Base-by-base conservation (phyloP, 106 monocot species). In the Posidonia australis region DNA sequence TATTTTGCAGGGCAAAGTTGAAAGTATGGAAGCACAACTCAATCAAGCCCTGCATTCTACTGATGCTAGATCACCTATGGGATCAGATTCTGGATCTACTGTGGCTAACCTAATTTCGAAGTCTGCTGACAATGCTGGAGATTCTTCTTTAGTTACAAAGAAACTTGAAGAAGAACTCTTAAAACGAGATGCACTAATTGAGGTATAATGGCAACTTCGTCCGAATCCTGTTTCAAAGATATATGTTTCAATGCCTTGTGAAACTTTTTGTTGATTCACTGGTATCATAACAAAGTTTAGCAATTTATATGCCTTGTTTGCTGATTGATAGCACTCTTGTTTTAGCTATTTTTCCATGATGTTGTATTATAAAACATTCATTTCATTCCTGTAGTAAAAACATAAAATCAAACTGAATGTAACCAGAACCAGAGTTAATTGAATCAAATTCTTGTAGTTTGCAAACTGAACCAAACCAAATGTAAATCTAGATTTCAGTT, bases 121-220 rank as follows among this genome's bases (percentile, higher is more conserved):
- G 48, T 41, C 60, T 26, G 46, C 58, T 7, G 78, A 81, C 1
- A 76, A 85, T 63, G 70, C 77, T 77, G 79, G 61, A 67, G 77
- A 85, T 72, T 82, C 87, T 49, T 74, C 85, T 24, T 18, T 44
- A 10, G 77, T 98, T 47, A 81, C 84, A 29, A 90, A 83, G 62
- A 90, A 83, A 67, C 85, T 98, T 41, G 87, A 98, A 80, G 96
- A 98, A 63, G 96, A 98, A 68, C 82, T 98, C 14, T 51, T 80
- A 60, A 98, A 98, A 63, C 73, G 96, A 17, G 96, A 98, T 77
- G 83, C 90, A 46, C 69, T 98, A 61, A 98, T 98, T 75, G 87
- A 98, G 96, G 96, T 98, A 0, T 66, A 51, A 20, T 13, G 7
- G 36, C 7, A 2, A 36, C 5, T 36, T 36, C 36, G 7, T 36